These are phyloP conservation scores for Sporothrix pallida DNA, from an alignment of 2,329 filamentous ascomycete species.

Conservation along the genomic window DNA sequence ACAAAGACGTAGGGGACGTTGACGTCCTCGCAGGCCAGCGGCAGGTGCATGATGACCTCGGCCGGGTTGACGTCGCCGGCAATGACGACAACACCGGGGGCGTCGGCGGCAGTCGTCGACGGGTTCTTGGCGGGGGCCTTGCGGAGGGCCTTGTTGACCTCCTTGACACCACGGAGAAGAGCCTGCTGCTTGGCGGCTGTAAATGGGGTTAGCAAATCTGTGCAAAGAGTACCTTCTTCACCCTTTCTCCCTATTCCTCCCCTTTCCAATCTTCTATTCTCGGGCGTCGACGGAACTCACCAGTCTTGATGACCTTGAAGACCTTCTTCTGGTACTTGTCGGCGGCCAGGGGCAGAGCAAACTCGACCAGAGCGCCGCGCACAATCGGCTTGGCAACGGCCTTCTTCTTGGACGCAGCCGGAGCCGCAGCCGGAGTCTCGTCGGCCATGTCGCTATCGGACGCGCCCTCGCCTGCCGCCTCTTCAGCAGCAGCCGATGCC, in stretches of 20 bases:
- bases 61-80: constrained; percentile 97
- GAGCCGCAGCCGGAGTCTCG: constrained; percentile 47
- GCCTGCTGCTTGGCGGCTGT: constrained; percentile 92
- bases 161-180: constrained; percentile 97
- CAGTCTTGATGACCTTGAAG: constrained; percentile 67
- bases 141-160: constrained; percentile 97
- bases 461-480: constrained; percentile 38
- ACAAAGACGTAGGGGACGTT: constrained; percentile 97
- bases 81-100: constrained; percentile 83
- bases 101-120: constrained; percentile 54
- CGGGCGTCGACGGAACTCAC: constrained; percentile 47
- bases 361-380: constrained; percentile 70
- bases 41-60: constrained; percentile 98
- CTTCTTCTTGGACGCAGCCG: constrained; percentile 44
- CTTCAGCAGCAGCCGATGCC: constrained; percentile 48
- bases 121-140: constrained; percentile 79
- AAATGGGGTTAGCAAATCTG: constrained; percentile 36
- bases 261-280: no score
- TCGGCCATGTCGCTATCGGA: constrained; percentile 53
- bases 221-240: not conserved
- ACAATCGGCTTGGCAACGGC: constrained; percentile 42
- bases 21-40: constrained; percentile 97
- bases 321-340: constrained; percentile 76
- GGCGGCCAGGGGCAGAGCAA: constrained; percentile 79
- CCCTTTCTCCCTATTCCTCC: no score